Base-by-base conservation (phyloP, 208 protist genomes). In the Acanthamoeba triangularis region DNA sequence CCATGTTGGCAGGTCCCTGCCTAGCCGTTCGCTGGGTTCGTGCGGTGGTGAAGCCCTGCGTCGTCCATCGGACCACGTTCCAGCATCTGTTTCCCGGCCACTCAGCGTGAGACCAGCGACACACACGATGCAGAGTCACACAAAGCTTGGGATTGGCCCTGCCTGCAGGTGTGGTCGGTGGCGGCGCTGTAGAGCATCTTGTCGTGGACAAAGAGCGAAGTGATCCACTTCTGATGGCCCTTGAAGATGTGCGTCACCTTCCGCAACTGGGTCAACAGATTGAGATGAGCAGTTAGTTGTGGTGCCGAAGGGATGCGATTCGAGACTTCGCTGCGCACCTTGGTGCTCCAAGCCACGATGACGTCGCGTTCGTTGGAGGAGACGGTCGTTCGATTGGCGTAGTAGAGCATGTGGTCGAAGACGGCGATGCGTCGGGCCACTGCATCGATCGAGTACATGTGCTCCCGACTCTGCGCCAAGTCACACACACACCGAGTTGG, bases 141-240 rank as follows among this genome's bases (percentile, higher is more conserved):
- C 25, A 30, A 23, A n/a, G 1, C 49, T 54, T 11, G 0, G 23
- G 0, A 10, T 65, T 41, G 30, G 33, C 37, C 7, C 18, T 52
- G 52, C 74, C 74, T 82, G 74, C 74, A 67, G 82, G 82, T 90
- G 56, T 67, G 52, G 25, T 90, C 82, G 25, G 82, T 67, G 16
- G 82, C 47, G 49, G 82, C 18, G 33, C 52, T 90, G 30, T 90
- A 90, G 13, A 90, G 56, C 11, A 90, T 41, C 25, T 90, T 59
- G 47, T 90, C 82, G 25, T 90, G 82, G 5, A 90, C 82, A 16
- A 69, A 44, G 16, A 90, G 56, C 30, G 82, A 59, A 23, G 82
- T 90, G 47, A 90, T 90, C 82, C 82, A 90, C 30, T 90, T 90
- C 52, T 59, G 56, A 41, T 90, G 82, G 25, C 82, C 82, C 25